Percentiles rank a stretch among this genome's conserved stretches.
These are phyloP conservation scores for Podosphaera aphanis DNA, from an alignment of 2,329 filamentous ascomycete genomes.

Conservation along the genomic window DNA sequence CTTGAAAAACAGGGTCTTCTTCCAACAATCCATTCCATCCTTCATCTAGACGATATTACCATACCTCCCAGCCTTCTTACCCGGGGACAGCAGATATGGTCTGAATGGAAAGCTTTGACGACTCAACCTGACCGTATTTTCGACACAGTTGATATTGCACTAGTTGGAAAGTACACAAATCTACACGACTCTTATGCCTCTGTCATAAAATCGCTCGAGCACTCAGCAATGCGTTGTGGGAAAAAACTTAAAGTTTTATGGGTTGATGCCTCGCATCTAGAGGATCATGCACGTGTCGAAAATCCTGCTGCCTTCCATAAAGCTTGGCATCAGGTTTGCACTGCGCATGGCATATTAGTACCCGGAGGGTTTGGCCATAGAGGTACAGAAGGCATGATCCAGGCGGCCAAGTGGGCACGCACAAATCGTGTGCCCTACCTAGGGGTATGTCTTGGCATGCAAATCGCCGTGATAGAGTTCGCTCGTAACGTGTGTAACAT, in stretches of 20 bases:
- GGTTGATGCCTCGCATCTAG: slow-evolving; percentile 70
- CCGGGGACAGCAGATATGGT: slow-evolving; percentile 50
- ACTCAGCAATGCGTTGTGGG: slow-evolving; percentile 67
- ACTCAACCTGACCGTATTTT: slow-evolving; percentile 39
- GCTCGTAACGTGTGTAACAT: slow-evolving; percentile 54
- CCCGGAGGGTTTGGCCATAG: slow-evolving; percentile 44
- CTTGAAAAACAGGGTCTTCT: slow-evolving; percentile 63
- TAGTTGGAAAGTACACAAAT: slow-evolving; percentile 81
- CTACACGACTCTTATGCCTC: slow-evolving; percentile 71
- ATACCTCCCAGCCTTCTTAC: slow-evolving; percentile 29
- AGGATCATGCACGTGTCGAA: slow-evolving; percentile 34
- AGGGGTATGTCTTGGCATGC: slow-evolving; percentile 54
- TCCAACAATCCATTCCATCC: slow-evolving; percentile 35
- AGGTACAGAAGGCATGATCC: slow-evolving; percentile 77
- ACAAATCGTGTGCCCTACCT: slow-evolving; percentile 62
- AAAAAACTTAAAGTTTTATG: slow-evolving; percentile 60
- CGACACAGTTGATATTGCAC: slow-evolving; percentile 52
- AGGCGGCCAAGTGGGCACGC: slow-evolving; percentile 66
- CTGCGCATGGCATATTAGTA: slow-evolving; percentile 37
- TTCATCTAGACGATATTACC: slow-evolving; percentile 36
- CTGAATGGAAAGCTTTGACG: slow-evolving; percentile 51
- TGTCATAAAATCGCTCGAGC: slow-evolving; percentile 70
- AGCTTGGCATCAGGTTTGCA: slow-evolving; percentile 61
- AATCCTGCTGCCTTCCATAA: slow-evolving; percentile 58
- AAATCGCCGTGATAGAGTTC: slow-evolving; percentile 76